Evolutionary conservation across 2,329 filamentous ascomycete genomes (phyloP).

Genomic region (Colletotrichum nymphaeae): DNA sequence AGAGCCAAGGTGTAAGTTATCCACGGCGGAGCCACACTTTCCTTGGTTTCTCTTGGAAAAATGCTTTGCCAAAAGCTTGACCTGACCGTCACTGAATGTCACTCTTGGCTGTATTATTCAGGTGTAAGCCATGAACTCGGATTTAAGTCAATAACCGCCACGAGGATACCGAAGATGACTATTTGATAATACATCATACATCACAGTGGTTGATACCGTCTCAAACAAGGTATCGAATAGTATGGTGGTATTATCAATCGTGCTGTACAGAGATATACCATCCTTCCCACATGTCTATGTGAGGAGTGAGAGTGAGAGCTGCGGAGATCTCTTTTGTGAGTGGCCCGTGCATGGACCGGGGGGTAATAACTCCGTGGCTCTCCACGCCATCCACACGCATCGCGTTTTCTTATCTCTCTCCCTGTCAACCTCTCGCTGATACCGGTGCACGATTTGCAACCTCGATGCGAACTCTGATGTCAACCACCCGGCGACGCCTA

Average conservation of each 20-base stretch:
- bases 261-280: neutral
- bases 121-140: neutral
- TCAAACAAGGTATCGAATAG: neutral
- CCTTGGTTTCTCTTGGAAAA: constrained; percentile 22
- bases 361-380: neutral
- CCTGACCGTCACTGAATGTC: neutral
- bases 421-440: constrained; percentile 21
- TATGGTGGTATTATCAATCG: neutral
- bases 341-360: constrained; percentile 18
- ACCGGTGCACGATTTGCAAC: constrained; percentile 24
- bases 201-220: neutral
- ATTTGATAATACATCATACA: neutral
- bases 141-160: neutral
- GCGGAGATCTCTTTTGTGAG: constrained; percentile 18
- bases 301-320: neutral
- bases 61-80: constrained; percentile 33
- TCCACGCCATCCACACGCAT: constrained; percentile 34
- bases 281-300: neutral
- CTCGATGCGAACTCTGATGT: constrained; percentile 10
- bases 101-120: neutral
- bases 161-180: no score
- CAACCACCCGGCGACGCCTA: neutral
- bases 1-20: neutral
- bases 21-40: constrained; percentile 3
- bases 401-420: constrained; percentile 32